phyloP scores from a whole-genome alignment of 1,284 basidiomycete species.

The Ustilago curta region DNA sequence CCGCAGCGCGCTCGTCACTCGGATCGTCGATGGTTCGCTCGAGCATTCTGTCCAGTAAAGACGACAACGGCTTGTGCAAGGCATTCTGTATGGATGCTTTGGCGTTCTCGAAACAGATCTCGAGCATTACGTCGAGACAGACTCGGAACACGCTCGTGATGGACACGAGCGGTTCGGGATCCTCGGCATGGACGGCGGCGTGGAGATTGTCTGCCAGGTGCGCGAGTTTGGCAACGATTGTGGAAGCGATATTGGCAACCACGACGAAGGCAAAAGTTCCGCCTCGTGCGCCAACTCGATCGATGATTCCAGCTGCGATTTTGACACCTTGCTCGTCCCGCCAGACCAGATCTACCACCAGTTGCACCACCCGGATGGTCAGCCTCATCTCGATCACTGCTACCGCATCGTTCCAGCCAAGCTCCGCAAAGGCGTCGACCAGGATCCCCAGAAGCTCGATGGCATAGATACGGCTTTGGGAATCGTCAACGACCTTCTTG shows the following conservation, averaged over 20 bases:
- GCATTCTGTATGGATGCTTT: background rate
- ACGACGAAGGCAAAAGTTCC: background rate
- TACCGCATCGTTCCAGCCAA: background rate
- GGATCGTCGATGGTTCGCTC: conserved; percentile 3
- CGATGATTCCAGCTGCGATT: conserved; percentile 13
- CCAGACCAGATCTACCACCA: conserved; percentile 16
- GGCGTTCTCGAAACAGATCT: background rate
- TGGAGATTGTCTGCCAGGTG: background rate
- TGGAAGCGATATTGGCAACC: background rate
- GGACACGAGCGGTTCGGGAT: background rate
- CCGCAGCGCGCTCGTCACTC: conserved; percentile 1
- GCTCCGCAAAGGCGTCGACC: conserved; percentile 19
- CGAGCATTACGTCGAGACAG: conserved; percentile 11
- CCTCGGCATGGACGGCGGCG: background rate
- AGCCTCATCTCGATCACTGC: background rate
- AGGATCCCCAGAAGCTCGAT: conserved; percentile 19
- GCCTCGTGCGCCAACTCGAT: conserved; percentile 10
- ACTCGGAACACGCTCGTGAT: conserved; percentile 2
- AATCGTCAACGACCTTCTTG: background rate
- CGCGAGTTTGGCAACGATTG: conserved; percentile 6
- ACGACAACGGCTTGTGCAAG: conserved; percentile 9
- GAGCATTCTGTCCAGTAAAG: conserved; percentile 8
- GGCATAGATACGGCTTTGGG: background rate
- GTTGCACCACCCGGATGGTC: background rate
- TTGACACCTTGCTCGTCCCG: conserved; percentile 1